Evolutionary conservation across 495 filamentous ascomycete species (phyloP), one percentile per base, ranked within the genome.

Genomic region (Chaetomidium leptoderma): DNA sequence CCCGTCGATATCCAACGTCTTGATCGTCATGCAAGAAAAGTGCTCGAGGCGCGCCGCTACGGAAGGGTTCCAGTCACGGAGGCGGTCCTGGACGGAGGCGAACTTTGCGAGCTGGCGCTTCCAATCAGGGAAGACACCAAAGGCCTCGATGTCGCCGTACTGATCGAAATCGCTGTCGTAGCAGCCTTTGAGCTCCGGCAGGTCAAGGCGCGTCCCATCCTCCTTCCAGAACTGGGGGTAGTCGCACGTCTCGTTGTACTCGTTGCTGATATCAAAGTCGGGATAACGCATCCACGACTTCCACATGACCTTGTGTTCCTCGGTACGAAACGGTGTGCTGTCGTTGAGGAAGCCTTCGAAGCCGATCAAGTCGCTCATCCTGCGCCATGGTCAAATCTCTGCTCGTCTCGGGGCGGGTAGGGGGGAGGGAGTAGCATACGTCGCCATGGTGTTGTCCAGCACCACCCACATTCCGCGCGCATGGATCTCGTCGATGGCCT

Each of bases 131-230:
- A 75, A 86, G 26, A 84, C 81, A 55, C 85, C 86, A 58, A 88
- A 87, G 14, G 85, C 82, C 64, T 85, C 83, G 24, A 81, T 81
- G 61, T 87, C 84, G 40, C 85, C 86, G 54, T 85, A 88, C 67
- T 87, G 77, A 51, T 88, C 86, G 59, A 87, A 89, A 29, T 89
- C 86, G 62, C 84, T 86, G 66, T 88, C 67, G 62, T 82, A 84
- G 67, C 86, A 89, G 6, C 84, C 84, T 21, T 76, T 70, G 35
- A 86, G 65, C 44, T 80, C 72, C 36, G 72, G 66, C 21, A 75
- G 66, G 32, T 76, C 70, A 19, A 86, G 74, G 1, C 73, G 76
- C 33, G 67, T 75, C 13, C 86, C 87, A 14, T 80, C 79, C 55
- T 86, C 84, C 32, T 77, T 76, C 82, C 85, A 90, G 63, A 89